Percentiles rank a stretch among this genome's conserved stretches.
These are phyloP conservation scores for Botryotinia convoluta DNA, from an alignment of 2,329 filamentous ascomycete genomes.

Conservation along the genomic window DNA sequence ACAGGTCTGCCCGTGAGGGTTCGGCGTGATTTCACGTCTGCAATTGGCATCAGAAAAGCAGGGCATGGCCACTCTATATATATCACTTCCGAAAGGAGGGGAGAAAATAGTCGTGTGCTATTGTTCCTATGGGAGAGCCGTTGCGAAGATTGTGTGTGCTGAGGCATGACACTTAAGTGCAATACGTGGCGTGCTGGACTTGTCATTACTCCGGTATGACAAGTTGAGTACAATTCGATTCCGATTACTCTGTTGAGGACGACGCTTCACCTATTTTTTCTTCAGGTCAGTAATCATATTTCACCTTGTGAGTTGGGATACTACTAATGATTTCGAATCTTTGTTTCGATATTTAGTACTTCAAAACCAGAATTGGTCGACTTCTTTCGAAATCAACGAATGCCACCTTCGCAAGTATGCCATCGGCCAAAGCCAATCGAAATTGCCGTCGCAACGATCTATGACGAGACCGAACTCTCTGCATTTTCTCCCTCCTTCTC, in stretches of 20 bases:
- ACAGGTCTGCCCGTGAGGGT: conserved; percentile 77
- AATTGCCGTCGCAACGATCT: background rate
- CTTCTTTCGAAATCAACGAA: background rate
- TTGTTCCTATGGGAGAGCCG: conserved; percentile 80
- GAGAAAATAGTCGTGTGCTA: conserved; percentile 41
- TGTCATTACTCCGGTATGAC: conserved; percentile 28
- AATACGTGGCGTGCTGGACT: conserved; percentile 78
- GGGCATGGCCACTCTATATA: conserved; percentile 44
- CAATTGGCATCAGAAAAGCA: conserved; percentile 94
- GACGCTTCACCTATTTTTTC: conserved; percentile 36
- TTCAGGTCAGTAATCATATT: conserved; percentile 29
- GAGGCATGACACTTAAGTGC: conserved; percentile 77
- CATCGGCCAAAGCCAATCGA: background rate
- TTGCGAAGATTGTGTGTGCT: conserved; percentile 86
- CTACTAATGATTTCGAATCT: conserved; percentile 33
- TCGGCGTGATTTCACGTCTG: conserved; percentile 78
- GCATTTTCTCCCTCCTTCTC: background rate
- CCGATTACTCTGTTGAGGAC: conserved; percentile 42
- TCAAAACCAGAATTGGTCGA: background rate
- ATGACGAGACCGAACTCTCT: background rate
- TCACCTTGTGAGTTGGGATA: conserved; percentile 32
- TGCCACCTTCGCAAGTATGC: background rate
- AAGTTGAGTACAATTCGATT: conserved; percentile 41
- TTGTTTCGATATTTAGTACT: background rate
- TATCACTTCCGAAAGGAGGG: conserved; percentile 30